Conservation (phyloP, 108 stramenopile genomes). For the Stephanodiscus minutulus region DNA sequence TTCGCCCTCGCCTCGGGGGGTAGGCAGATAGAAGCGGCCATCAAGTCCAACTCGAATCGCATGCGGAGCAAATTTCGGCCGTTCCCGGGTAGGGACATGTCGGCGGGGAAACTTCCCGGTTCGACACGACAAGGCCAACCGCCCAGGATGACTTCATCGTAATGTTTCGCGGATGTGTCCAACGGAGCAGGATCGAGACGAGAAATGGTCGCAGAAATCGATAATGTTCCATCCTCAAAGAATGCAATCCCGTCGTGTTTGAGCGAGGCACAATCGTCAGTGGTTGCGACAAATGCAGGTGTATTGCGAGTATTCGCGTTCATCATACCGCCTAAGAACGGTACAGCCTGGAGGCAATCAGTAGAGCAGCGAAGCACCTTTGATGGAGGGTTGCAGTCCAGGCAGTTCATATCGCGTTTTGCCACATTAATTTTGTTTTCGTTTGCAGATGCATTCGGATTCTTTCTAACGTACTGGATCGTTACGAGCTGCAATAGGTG, state of each 20-base stretch:
- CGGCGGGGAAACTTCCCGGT: constrained; percentile 48
- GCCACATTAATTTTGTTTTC: not conserved
- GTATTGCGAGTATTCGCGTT: not conserved
- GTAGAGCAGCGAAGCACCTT: constrained; percentile 7
- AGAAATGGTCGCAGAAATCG: constrained; percentile 32
- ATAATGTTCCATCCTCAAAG: constrained; percentile 13
- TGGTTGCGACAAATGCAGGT: constrained; percentile 19
- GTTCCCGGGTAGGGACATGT: constrained; percentile 14
- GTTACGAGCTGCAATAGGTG: constrained; percentile 32
- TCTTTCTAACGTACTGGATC: not conserved
- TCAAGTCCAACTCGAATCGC: constrained; percentile 59
- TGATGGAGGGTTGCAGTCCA: constrained; percentile 1
- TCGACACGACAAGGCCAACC: constrained; percentile 60
- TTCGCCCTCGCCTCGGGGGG: constrained; percentile 55
- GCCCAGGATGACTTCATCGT: constrained; percentile 54
- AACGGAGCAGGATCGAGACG: constrained; percentile 56
- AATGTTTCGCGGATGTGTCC: constrained; percentile 65
- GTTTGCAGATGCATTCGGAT: not conserved
- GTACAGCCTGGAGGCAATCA: constrained; percentile 1
- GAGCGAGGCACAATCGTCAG: not conserved
- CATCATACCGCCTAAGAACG: constrained; percentile 6
- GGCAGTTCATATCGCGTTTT: no score
- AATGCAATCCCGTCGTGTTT: constrained; percentile 10
- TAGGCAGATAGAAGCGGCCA: constrained; percentile 44
- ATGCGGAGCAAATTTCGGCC: constrained; percentile 9